Evolutionary conservation across 2,329 filamentous ascomycete genomes (phyloP).

Genomic region (Pestalotiopsis sp.): DNA sequence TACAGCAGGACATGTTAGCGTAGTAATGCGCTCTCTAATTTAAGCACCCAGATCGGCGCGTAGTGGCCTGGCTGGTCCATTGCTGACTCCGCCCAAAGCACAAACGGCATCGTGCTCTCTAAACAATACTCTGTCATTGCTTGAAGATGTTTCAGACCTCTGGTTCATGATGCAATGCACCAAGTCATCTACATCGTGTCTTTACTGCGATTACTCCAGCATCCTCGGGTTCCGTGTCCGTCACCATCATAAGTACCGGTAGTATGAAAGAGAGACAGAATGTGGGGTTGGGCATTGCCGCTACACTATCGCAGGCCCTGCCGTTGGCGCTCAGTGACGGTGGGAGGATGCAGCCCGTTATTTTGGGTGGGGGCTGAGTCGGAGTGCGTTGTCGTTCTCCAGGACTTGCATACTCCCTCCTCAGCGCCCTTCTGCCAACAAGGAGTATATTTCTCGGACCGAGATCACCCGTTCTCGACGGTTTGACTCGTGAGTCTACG

Average conservation of each 20-base stretch:
- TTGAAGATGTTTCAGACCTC: neutral
- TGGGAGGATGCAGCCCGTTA: neutral
- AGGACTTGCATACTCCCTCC: neutral
- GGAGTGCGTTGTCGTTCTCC: neutral
- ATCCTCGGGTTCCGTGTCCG: neutral
- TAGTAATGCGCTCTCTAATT: slow-evolving; percentile 2
- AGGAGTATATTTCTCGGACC: no score
- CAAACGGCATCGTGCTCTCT: neutral
- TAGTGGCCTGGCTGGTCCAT: neutral
- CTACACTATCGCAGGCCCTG: no score
- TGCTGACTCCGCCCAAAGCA: slow-evolving; percentile 7
- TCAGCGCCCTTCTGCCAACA: no score
- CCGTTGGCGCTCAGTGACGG: neutral
- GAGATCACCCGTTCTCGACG: no score
- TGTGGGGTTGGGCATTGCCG: neutral
- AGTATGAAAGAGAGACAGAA: neutral
- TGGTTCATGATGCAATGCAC: neutral
- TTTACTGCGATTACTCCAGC: neutral
- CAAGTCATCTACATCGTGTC: neutral
- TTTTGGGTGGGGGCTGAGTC: neutral
- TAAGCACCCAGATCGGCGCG: neutral
- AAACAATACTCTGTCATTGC: neutral
- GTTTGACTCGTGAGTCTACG: neutral
- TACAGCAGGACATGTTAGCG: neutral
- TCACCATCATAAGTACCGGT: neutral